Evolutionary conservation across 371 early-diverging fungal genomes (phyloP), one percentile per base, ranked within the genome.

Genomic region (Sporodiniella umbellata): DNA sequence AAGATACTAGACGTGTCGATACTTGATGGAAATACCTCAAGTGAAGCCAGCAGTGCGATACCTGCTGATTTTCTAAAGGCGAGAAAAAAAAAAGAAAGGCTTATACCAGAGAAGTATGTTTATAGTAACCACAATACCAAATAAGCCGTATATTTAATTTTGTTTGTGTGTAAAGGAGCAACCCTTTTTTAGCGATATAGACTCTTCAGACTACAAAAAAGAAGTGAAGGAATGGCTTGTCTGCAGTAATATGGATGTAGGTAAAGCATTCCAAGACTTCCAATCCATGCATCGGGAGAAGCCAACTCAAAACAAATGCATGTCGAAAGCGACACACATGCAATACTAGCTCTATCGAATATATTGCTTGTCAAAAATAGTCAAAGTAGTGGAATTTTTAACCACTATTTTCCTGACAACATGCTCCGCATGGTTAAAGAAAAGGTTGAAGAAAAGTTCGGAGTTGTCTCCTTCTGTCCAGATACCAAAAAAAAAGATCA

Each of bases 371-470:
- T 42, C 19, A 42, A 42, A 42, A 23, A 42, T 4, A 40, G 18
- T 17, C 40, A 40, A 40, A 28, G 30, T 10, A 28, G 30, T 28
- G 30, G 10, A 40, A 40, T 40, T 18, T 40, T 40, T 21, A 40
- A 40, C 21, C 40, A 40, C 8, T 40, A 40, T 40, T 40, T 18
- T 21, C 40, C 40, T 40, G 40, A 40, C 21, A 40, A 21, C 21
- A 40, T 8, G 18, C 40, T 40, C 21, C 40, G 40, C 21, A 40
- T 40, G 21, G 21, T 40, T 40, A 40, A 40, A 40, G 40, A 40
- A 40, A 40, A 40, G n/a, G 15, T 40, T 21, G 40, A 40, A 40
- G 40, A 40, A 40, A 40, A 40, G 40, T 40, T 40, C 21, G 40
- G 40, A 40, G 21, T 40, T 21, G 21, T 18, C 21, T 40, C 40